These are phyloP conservation scores for Acmispon strigosus DNA, from an alignment of 306 rosid species.

Conservation along the genomic window DNA sequence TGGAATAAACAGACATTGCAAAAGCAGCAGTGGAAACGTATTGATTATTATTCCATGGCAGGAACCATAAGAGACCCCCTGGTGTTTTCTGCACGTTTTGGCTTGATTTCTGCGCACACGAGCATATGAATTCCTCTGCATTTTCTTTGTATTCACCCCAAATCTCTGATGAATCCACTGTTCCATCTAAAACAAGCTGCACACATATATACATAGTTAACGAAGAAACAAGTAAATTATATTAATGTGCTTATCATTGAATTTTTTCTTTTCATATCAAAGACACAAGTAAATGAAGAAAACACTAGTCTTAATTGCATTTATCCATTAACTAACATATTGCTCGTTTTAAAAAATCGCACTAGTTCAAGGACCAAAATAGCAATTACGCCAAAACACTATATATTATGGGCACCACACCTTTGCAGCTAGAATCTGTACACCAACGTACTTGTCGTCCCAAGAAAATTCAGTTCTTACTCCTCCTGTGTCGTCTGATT, in stretches of 20 bases:
- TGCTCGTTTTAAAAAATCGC: too few species aligned
- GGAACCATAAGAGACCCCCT: slow-evolving; percentile 49
- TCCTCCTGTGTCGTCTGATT: slow-evolving; percentile 33
- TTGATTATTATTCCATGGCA: slow-evolving; percentile 44
- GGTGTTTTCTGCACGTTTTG: slow-evolving; percentile 31
- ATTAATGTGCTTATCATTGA: too few species aligned
- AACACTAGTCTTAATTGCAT: too few species aligned
- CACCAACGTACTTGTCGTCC: slow-evolving; percentile 59
- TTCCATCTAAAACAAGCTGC: slow-evolving; percentile 52
- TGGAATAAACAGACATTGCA: slow-evolving; percentile 32
- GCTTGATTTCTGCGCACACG: slow-evolving; percentile 39
- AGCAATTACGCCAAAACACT: too few species aligned
- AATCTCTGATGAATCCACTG: slow-evolving; percentile 10
- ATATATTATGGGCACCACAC: background rate
- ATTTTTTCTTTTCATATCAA: too few species aligned
- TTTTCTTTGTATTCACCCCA: slow-evolving; percentile 40
- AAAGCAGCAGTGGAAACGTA: slow-evolving; percentile 49
- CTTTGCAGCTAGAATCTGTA: slow-evolving; percentile 45
- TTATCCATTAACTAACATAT: too few species aligned
- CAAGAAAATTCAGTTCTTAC: slow-evolving; percentile 41
- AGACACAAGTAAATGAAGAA: too few species aligned
- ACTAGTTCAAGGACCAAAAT: too few species aligned
- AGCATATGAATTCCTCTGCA: slow-evolving; percentile 53
- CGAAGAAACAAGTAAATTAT: too few species aligned
- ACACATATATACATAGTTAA: background rate